Percentiles rank a stretch among this genome's conserved stretches.
These are phyloP conservation scores for sunflower (Helianthus annuus) DNA, from an alignment of 129 eudicot genomes.

Conservation along the genomic window DNA sequence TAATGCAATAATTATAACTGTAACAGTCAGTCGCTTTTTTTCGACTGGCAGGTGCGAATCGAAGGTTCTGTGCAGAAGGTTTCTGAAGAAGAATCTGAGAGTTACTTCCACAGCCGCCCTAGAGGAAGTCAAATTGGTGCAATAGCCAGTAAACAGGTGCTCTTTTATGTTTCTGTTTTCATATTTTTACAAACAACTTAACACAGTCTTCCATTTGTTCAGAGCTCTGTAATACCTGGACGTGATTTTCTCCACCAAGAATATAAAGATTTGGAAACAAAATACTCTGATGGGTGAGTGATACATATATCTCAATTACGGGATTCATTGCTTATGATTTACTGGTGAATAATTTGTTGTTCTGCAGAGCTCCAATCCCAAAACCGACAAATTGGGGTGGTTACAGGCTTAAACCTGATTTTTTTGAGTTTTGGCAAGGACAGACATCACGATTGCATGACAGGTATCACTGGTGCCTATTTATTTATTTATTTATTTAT, in stretches of 20 bases:
- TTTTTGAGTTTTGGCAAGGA: conserved; percentile 99
- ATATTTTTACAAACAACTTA: conserved; percentile 5
- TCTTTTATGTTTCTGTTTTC: background rate
- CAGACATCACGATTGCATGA: conserved; percentile 90
- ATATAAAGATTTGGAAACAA: conserved; percentile 64
- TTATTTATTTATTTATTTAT: background rate
- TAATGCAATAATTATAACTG: background rate
- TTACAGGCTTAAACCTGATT: conserved; percentile 76
- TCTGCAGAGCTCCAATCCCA: conserved; percentile 71
- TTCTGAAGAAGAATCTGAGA: conserved; percentile 88
- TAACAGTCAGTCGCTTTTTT: background rate
- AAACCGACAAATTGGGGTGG: conserved; percentile 97
- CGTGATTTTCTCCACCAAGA: conserved; percentile 68
- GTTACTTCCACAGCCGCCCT: conserved; percentile 91
- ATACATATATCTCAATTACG: conserved; percentile 21
- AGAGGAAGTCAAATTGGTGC: conserved; percentile 97
- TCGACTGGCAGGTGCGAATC: conserved; percentile 68
- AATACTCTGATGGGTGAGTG: conserved; percentile 84
- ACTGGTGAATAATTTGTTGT: conserved; percentile 11
- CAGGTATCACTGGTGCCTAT: conserved; percentile 46
- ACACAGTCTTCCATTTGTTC: conserved; percentile 22
- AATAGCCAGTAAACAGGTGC: conserved; percentile 88
- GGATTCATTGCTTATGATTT: background rate
- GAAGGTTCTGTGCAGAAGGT: conserved; percentile 89
- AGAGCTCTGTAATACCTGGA: conserved; percentile 92